Evolutionary conservation across 768 basidiomycete species (phyloP), one percentile per base, ranked within the genome.

Genomic region (Sarcomyxa edulis): DNA sequence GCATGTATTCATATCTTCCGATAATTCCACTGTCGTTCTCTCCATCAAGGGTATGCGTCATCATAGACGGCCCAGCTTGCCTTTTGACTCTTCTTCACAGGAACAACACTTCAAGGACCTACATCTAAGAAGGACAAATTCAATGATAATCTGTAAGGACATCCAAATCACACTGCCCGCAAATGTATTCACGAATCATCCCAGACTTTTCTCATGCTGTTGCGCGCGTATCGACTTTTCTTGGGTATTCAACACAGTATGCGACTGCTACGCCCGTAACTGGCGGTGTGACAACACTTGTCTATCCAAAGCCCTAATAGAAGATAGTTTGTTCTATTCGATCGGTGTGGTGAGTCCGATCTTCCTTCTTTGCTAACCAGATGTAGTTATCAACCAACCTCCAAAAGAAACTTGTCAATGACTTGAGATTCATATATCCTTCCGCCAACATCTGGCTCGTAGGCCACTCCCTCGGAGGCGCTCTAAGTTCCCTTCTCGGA

Each of bases 241-340:
- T 2, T 97, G 94, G 93, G 54, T 75, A 19, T 84, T 90, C 54
- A 71, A 72, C 24, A 81, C 85, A 2, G 94, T 96, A 3, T 97
- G 95, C 63, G 74, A 88, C 49, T 98, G 95, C 62, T 93, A 81
- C 55, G 65, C 75, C 2, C 66, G 74, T 7, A 66, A 71, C 23
- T 81, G 73, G 69, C 73, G 71, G 25, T 98, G 95, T 58, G 83
- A 89, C 46, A 73, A 79, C 37, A 71, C 72, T 12, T 98, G 95
- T 60, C 65, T 98, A 36, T 81, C 85, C 35, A 69, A 84, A 32
- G 85, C 94, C 2, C 77, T 97, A 25, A 67, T 92, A 39, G 69
- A 88, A 56, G 93, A 97, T 42, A 88, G 84, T 49, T 61, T 96
- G n/a, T 97, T 97, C 62, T 96, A 96, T 56, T 83, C 84, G 2